Conservation (phyloP, 768 basidiomycete genomes). For the Termitomyces titanicus region DNA sequence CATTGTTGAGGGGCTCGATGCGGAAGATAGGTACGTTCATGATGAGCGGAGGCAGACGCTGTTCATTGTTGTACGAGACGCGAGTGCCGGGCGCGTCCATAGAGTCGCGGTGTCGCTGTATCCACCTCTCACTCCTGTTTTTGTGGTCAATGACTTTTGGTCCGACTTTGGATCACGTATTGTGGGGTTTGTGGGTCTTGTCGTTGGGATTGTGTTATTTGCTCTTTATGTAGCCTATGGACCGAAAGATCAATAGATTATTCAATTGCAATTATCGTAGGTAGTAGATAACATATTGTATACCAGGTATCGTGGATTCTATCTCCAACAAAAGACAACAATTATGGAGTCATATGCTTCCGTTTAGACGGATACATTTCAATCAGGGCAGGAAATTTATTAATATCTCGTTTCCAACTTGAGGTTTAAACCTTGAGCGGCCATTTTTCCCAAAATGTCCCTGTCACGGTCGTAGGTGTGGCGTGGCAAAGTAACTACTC, state of each 20-base stretch:
- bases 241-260: not conserved
- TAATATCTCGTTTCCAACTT: no score
- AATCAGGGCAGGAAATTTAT: no score
- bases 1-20: conserved; percentile 50
- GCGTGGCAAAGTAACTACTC: no score
- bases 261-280: not conserved
- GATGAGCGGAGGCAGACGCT: conserved; percentile 72
- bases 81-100: conserved; percentile 42
- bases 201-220: conserved; percentile 18
- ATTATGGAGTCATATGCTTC: no score
- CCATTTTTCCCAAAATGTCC: no score
- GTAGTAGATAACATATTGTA: not conserved
- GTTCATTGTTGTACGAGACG: conserved; percentile 51
- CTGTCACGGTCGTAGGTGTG: no score
- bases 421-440: no score
- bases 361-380: no score
- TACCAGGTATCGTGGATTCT: no score
- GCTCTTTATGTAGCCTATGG: not conserved
- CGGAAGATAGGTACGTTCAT: conserved; percentile 50
- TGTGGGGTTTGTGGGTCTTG: conserved; percentile 12
- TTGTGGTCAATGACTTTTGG: conserved; percentile 63
- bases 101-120: conserved; percentile 50
- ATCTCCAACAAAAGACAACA: no score
- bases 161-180: conserved; percentile 42
- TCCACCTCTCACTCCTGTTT: conserved; percentile 48